Conservation (phyloP, 805 yeast species). For the Lipomyces sp. region DNA sequence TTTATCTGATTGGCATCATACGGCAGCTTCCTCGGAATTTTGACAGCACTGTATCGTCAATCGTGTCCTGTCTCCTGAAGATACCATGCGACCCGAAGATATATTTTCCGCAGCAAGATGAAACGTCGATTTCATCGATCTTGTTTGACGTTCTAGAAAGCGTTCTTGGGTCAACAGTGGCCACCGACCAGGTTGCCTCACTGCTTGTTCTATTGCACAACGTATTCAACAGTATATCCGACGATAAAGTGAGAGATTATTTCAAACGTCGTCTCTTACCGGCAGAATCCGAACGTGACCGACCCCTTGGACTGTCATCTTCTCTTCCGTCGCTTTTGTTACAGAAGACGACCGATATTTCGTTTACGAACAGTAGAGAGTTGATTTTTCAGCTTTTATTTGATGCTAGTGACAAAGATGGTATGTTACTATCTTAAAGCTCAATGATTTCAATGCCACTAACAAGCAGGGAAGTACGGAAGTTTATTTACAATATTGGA, state of each 20-base stretch:
- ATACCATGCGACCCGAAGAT: not conserved
- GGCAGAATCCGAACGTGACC: conserved; percentile 27
- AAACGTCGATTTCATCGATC: not conserved
- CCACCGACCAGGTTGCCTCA: conserved; percentile 9
- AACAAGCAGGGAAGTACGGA: conserved; percentile 10
- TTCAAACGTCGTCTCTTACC: conserved; percentile 9
- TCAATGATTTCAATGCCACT: not conserved
- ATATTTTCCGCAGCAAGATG: conserved; percentile 6
- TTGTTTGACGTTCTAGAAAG: conserved; percentile 5
- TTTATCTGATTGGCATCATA: not conserved
- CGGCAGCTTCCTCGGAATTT: not conserved
- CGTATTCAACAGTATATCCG: not conserved
- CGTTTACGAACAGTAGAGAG: conserved; percentile 22
- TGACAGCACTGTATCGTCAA: conserved; percentile 1
- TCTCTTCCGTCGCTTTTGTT: conserved; percentile 29
- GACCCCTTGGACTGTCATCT: conserved; percentile 29
- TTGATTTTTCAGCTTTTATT: conserved; percentile 30
- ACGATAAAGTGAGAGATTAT: conserved; percentile 1
- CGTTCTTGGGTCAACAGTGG: not conserved
- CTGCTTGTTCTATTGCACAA: conserved; percentile 7
- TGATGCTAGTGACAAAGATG: conserved; percentile 27
- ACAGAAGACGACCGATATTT: conserved; percentile 27
- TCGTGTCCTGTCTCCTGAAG: conserved; percentile 13
- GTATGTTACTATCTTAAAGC: conserved; percentile 3
- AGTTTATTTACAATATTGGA: conserved; percentile 33